These are phyloP conservation scores for Wickerhamomyces mucosus DNA, from an alignment of 805 yeast genomes.

Conservation along the genomic window DNA sequence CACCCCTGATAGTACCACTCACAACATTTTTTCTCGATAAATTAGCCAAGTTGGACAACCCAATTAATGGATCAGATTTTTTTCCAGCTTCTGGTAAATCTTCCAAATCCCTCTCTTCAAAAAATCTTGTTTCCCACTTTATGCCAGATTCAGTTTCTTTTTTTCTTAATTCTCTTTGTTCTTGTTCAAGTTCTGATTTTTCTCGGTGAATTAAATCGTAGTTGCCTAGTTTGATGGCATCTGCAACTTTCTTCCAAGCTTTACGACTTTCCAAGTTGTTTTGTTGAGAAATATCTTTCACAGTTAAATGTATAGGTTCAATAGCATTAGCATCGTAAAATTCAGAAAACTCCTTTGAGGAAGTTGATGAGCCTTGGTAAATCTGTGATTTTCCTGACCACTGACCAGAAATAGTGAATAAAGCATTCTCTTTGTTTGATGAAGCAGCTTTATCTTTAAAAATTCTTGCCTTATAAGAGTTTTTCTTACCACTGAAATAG, in stretches of 20 bases:
- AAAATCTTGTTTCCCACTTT: conserved; percentile 80
- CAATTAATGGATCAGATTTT: conserved; percentile 29
- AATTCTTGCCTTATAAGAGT: conserved; percentile 81
- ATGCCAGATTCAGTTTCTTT: conserved; percentile 55
- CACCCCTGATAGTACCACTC: conserved; percentile 50
- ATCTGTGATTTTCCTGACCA: conserved; percentile 79
- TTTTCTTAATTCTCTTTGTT: conserved; percentile 75
- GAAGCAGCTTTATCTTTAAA: conserved; percentile 42
- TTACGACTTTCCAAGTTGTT: conserved; percentile 72
- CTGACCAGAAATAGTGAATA: conserved; percentile 80
- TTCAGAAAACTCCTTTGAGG: conserved; percentile 35
- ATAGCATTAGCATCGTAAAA: conserved; percentile 55
- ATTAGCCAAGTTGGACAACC: conserved; percentile 37
- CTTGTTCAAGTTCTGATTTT: conserved; percentile 73
- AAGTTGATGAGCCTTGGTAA: conserved; percentile 42
- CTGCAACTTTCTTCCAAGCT: conserved; percentile 89
- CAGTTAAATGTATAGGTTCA: conserved; percentile 47
- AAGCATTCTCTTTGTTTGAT: conserved; percentile 48
- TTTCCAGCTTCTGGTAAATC: conserved; percentile 18
- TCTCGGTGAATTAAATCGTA: conserved; percentile 66
- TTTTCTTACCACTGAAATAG: conserved; percentile 90
- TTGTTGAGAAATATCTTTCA: conserved; percentile 79
- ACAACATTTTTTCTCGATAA: conserved; percentile 58
- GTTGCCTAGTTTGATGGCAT: conserved; percentile 69
- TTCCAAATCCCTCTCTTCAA: conserved; percentile 39